Base-by-base conservation (phyloP, 257 asterid genomes). In the Solanum megistacrolobum region DNA sequence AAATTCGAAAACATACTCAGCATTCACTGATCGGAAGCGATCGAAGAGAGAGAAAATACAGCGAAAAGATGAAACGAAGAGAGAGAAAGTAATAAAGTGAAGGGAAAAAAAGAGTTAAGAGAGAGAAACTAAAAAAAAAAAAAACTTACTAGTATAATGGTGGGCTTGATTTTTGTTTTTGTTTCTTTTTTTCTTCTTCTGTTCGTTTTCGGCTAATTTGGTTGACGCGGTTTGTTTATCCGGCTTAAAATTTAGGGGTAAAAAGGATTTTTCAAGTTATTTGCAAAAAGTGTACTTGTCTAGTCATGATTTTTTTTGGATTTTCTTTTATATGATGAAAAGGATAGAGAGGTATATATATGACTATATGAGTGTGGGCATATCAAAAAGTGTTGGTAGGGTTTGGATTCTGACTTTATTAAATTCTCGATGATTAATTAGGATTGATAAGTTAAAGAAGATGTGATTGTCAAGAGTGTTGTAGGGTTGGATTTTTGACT, bases 11-110 rank as follows among this genome's bases (percentile, higher is more conserved):
- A 48, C 43, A 11, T 82, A 82, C 85, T 94, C 95, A 83, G 92
- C 93, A 92, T 92, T 92, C 94, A 86, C 87, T 88, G 91, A 92
- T 90, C 92, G 21, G 82, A 87, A 85, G 75, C 91, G 92, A 92
- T 89, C 94, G 90, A 91, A 86, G 89, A 90, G 93, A 85, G 88
- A 81, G 88, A 89, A 74, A 89, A 36, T 83, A 38, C 41, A 27
- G 88, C 58, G 73, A 88, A 89, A 58, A 88, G 89, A 87, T 20
- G 32, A 55, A 36, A 52, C 74, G 68, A 76, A 31, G 46, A 62
- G 91, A 85, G 89, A 88, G 86, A 88, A 88, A 87, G 86, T 79
- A 86, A 87, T 87, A 88, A 82, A 89, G 81, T 87, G 89, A 85
- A 23, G 62, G 12, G 12, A 62, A 75, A 88, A 88, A 87, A 65